Evolutionary conservation across 768 basidiomycete species (phyloP), one percentile per base, ranked within the genome.

Genomic region (Trametopsis cervina): DNA sequence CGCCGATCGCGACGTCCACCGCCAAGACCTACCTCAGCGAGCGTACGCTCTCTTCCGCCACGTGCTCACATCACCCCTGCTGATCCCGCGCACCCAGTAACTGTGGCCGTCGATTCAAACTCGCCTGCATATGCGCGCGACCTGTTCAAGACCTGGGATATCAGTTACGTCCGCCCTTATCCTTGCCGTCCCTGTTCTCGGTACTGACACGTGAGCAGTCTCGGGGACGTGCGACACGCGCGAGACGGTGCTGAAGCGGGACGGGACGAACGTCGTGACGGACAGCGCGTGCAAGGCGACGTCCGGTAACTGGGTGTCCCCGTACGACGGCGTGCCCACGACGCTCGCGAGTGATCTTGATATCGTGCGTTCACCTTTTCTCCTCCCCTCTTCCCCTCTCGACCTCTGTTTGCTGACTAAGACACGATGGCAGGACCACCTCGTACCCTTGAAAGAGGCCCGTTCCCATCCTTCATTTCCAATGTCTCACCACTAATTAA

Each of bases 361-460:
- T 54, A 80, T 78, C 50, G 75, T 76, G 44, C 49, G 71, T 55
- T 21, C 17, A 24, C n/a, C 13, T 37, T 25, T 15, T 27, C 25
- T 44, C 42, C 21, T 9, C 15, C 42, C 9, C 10, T 44, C 42
- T 20, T 10, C 10, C 10, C 33, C 10, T 10, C 18, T 11, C 9
- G 12, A 9, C 10, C 39, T 22, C 22, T 25, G 10, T 25, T 42
- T 26, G 3, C 42, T 35, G 35, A 39, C 4, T n/a, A 5, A 6
- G 7, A 12, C 21, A 23, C 24, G 10, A 17, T 26, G 44, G 12
- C 20, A 76, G 75, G 76, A 78, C 52, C 76, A 78, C 48, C 35
- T 78, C n/a, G 71, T 78, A 1, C 75, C 77, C 4, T 60, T 78
- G 43, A 78, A 77, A 53, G 75, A 78, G 62, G 72, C 69, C 20